These are phyloP conservation scores for Cadophora malorum DNA, from an alignment of 2,329 filamentous ascomycete species.

Conservation along the genomic window DNA sequence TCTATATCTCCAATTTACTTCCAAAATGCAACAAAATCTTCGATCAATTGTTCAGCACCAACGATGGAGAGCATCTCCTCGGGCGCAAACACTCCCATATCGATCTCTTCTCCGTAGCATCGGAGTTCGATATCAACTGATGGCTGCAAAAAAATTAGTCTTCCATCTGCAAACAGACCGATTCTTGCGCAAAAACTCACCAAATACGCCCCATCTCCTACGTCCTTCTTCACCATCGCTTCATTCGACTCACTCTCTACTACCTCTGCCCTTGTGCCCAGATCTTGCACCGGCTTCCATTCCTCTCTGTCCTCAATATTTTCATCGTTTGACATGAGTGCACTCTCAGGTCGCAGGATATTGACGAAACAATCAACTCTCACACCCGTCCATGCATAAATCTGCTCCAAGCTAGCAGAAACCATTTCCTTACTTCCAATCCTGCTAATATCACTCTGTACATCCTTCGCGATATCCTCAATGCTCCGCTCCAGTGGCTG, in stretches of 20 bases:
- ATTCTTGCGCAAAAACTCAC: conserved; percentile 30
- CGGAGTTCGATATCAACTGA: conserved; percentile 44
- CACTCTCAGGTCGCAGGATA: conserved; percentile 60
- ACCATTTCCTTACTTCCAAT: conserved; percentile 64
- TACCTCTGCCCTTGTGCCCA: conserved; percentile 25
- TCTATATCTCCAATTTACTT: neutral
- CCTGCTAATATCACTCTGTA: conserved; percentile 71
- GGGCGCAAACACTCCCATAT: conserved; percentile 44
- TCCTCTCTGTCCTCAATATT: conserved; percentile 4
- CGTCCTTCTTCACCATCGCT: neutral
- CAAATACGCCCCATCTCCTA: conserved; percentile 33
- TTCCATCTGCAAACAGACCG: neutral
- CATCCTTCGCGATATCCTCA: conserved; percentile 58
- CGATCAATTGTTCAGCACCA: conserved; percentile 36
- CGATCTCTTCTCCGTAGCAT: conserved; percentile 36
- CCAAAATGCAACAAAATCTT: conserved; percentile 29
- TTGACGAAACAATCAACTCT: conserved; percentile 79
- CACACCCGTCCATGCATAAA: conserved; percentile 76
- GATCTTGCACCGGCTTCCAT: conserved; percentile 28
- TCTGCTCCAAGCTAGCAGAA: conserved; percentile 70
- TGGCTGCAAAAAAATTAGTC: conserved; percentile 34
- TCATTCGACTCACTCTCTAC: conserved; percentile 25
- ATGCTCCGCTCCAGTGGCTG: conserved; percentile 47
- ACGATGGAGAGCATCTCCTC: conserved; percentile 33
- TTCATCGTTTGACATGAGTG: neutral